These are phyloP conservation scores for Mediolabrus comicus DNA, from an alignment of 108 stramenopile species.

Conservation along the genomic window DNA sequence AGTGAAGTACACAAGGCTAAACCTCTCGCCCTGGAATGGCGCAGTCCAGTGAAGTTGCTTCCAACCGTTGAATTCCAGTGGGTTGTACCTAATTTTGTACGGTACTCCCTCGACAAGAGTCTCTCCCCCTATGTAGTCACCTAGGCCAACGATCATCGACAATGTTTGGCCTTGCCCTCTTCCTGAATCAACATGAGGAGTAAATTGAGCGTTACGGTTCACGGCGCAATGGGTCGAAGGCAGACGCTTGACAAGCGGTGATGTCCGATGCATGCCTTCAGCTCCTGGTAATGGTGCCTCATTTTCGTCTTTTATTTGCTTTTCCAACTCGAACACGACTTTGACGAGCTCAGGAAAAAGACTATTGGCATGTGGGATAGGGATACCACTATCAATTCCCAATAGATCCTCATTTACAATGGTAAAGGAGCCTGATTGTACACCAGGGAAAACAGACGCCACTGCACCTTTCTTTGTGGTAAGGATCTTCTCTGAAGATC, in stretches of 20 bases:
- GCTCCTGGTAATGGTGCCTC: conserved; percentile 59
- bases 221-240: conserved; percentile 88
- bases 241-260: conserved; percentile 67
- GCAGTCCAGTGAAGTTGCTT: conserved; percentile 87
- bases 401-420: conserved; percentile 52
- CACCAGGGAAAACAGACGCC: conserved; percentile 17
- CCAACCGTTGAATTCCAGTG: conserved; percentile 93
- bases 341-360: conserved; percentile 89
- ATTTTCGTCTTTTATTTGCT: conserved; percentile 18
- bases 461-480: conserved; percentile 26
- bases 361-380: conserved; percentile 62
- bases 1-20: conserved; percentile 92
- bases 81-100: conserved; percentile 78
- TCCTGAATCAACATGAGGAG: conserved; percentile 91
- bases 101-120: conserved; percentile 69
- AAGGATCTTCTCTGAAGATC: conserved; percentile 20
- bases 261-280: conserved; percentile 81
- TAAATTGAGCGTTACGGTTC: conserved; percentile 90
- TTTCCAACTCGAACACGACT: conserved; percentile 85
- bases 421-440: conserved; percentile 67
- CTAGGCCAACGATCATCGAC: conserved; percentile 89
- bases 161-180: conserved; percentile 78
- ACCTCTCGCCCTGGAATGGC: conserved; percentile 84
- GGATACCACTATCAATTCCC: conserved; percentile 19
- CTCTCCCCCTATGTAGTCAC: conserved; percentile 86